Percentiles rank a stretch among this genome's conserved stretches.
Conservation (phyloP, 148 eudicot genomes). For the Cornus kousa region DNA sequence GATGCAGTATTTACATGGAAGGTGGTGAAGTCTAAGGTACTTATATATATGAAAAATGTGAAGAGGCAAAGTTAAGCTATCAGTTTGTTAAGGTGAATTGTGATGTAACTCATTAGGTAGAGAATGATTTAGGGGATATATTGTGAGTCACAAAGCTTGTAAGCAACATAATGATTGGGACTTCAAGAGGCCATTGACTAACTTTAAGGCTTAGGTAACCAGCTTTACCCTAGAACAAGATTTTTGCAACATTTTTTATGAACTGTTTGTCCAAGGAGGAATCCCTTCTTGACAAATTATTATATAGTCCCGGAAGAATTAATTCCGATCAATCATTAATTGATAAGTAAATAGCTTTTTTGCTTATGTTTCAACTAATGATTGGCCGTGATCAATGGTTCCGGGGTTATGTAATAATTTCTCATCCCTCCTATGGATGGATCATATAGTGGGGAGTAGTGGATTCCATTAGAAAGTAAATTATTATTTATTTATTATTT, state of each 20-base stretch:
- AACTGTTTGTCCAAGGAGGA: too few relatives aligned
- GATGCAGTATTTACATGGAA: not conserved
- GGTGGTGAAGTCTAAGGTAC: not conserved
- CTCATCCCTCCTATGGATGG: too few relatives aligned
- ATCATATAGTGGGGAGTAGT: too few relatives aligned
- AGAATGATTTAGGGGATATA: not conserved
- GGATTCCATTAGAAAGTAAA: too few relatives aligned
- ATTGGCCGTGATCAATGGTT: too few relatives aligned
- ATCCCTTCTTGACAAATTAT: too few relatives aligned
- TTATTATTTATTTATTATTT: too few relatives aligned
- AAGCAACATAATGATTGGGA: conserved; percentile 15
- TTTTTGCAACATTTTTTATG: not conserved
- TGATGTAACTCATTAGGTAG: not conserved
- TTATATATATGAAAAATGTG: conserved; percentile 16
- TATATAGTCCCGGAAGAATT: too few relatives aligned
- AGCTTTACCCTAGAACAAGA: not conserved
- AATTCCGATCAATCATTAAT: too few relatives aligned
- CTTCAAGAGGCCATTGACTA: not conserved
- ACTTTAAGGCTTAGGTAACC: not conserved
- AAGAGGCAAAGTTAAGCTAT: not conserved
- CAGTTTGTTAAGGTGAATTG: not conserved
- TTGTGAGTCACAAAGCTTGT: conserved; percentile 13
- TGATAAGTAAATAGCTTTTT: too few relatives aligned
- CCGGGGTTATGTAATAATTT: too few relatives aligned
- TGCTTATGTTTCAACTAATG: too few relatives aligned